phyloP scores from a whole-genome alignment of 2,329 filamentous ascomycete genomes.

The Trichoderma arundinaceum region DNA sequence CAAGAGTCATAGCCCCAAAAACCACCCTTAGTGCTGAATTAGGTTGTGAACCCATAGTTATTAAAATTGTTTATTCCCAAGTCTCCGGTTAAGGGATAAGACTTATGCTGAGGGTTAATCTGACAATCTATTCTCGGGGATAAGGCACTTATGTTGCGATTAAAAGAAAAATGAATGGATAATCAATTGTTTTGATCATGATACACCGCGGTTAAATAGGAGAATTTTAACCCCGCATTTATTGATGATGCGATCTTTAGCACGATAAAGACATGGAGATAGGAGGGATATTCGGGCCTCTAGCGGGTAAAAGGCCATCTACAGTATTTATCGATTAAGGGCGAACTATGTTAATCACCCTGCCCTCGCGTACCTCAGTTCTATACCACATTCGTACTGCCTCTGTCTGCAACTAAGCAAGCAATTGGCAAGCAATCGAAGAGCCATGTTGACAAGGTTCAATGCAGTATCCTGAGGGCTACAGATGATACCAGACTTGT shows the following conservation, averaged over 20 bases:
- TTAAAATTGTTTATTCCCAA: not conserved
- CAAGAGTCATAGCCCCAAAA: conserved; percentile 31
- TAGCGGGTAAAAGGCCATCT: conserved; percentile 8
- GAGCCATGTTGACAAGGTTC: not conserved
- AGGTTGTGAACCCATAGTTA: conserved; percentile 17
- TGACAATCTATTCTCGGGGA: not conserved
- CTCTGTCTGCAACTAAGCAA: not conserved
- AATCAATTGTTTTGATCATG: not conserved
- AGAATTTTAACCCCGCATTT: conserved; percentile 22
- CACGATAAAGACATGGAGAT: conserved; percentile 23
- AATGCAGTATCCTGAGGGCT: not conserved
- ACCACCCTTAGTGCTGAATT: conserved; percentile 29
- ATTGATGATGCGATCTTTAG: conserved; percentile 23
- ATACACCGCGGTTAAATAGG: conserved; percentile 1
- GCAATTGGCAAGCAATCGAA: not conserved
- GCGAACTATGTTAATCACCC: not conserved
- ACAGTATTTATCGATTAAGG: not conserved
- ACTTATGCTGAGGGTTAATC: not conserved
- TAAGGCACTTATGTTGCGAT: not conserved
- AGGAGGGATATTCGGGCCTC: conserved; percentile 1
- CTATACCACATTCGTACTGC: not conserved
- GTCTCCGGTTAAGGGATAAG: not conserved
- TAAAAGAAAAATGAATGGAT: not conserved
- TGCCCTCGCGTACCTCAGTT: not conserved
- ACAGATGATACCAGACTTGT: not conserved